Evolutionary conservation across 768 basidiomycete genomes (phyloP).

Genomic region (Tylopilus felleus): DNA sequence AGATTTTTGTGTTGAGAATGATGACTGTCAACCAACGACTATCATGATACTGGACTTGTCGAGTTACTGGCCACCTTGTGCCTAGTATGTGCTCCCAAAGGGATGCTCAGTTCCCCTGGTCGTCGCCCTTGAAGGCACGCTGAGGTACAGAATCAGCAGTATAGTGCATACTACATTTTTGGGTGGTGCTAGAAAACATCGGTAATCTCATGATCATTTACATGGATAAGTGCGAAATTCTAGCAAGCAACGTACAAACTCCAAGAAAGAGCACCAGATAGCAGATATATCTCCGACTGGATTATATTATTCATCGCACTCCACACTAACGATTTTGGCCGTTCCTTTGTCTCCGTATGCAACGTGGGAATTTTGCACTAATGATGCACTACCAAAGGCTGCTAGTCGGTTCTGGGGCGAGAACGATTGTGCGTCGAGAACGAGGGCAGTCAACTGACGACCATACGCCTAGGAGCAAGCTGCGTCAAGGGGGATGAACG

Average conservation of each 20-base stretch:
- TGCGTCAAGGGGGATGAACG: neutral
- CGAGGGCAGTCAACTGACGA: constrained; percentile 58
- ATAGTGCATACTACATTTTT: neutral
- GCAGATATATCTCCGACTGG: neutral
- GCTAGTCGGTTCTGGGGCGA: constrained; percentile 6
- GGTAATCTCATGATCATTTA: too few species aligned
- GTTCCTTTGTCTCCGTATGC: constrained; percentile 55
- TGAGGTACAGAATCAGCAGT: neutral
- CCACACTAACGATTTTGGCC: constrained; percentile 52
- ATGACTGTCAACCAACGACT: too few species aligned
- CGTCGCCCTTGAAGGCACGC: too few species aligned
- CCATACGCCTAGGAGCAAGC: constrained; percentile 48
- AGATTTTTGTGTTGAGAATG: too few species aligned
- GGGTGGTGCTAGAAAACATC: neutral
- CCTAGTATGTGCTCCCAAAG: too few species aligned
- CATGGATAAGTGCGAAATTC: too few species aligned
- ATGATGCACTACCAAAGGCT: constrained; percentile 19
- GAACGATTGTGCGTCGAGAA: constrained; percentile 41
- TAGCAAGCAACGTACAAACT: neutral
- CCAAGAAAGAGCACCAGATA: neutral
- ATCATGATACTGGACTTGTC: too few species aligned
- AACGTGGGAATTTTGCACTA: constrained; percentile 28
- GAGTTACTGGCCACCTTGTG: too few species aligned
- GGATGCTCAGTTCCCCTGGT: too few species aligned
- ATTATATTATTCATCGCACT: constrained; percentile 33